phyloP scores from a whole-genome alignment of 805 yeast species.

The Pichia pseudocactophila region DNA sequence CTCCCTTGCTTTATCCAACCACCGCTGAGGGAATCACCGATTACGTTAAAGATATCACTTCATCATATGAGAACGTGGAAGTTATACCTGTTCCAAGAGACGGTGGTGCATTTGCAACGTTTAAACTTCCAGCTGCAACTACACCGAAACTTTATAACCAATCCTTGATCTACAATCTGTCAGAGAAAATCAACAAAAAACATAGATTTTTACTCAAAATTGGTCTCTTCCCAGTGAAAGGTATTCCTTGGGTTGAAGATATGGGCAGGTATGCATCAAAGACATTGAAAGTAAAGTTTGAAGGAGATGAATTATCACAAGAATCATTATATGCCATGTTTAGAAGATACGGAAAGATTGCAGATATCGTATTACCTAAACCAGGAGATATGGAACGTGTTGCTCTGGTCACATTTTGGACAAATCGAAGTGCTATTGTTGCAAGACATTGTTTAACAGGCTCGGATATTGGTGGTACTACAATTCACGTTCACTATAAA shows the following conservation, averaged over 20 bases:
- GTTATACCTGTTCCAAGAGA: slow-evolving; percentile 70
- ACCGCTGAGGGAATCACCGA: slow-evolving; percentile 29
- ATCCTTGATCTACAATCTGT: slow-evolving; percentile 13
- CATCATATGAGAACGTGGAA: slow-evolving; percentile 32
- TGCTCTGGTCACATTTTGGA: slow-evolving; percentile 48
- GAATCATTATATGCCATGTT: slow-evolving; percentile 72
- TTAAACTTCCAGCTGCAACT: slow-evolving; percentile 44
- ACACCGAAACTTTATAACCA: slow-evolving; percentile 14
- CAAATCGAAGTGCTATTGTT: slow-evolving; percentile 60
- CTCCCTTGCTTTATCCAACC: slow-evolving; percentile 31
- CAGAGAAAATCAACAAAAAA: slow-evolving; percentile 7
- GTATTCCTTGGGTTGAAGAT: slow-evolving; percentile 95
- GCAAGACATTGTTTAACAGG: slow-evolving; percentile 93
- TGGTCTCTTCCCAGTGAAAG: slow-evolving; percentile 66
- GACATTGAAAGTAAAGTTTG: slow-evolving; percentile 56
- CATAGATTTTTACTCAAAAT: slow-evolving; percentile 37
- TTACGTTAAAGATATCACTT: slow-evolving; percentile 28
- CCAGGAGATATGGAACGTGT: slow-evolving; percentile 38
- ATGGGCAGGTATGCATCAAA: slow-evolving; percentile 66
- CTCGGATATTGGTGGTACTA: slow-evolving; percentile 49
- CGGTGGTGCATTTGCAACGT: slow-evolving; percentile 89
- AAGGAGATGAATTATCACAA: slow-evolving; percentile 68
- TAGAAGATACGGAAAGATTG: slow-evolving; percentile 79
- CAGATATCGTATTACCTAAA: slow-evolving; percentile 57
- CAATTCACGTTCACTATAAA: slow-evolving; percentile 66